Percentiles rank a stretch among this genome's conserved stretches.
Evolutionary conservation across 2,329 filamentous ascomycete genomes (phyloP).

Genomic region (Epichloe elymi): DNA sequence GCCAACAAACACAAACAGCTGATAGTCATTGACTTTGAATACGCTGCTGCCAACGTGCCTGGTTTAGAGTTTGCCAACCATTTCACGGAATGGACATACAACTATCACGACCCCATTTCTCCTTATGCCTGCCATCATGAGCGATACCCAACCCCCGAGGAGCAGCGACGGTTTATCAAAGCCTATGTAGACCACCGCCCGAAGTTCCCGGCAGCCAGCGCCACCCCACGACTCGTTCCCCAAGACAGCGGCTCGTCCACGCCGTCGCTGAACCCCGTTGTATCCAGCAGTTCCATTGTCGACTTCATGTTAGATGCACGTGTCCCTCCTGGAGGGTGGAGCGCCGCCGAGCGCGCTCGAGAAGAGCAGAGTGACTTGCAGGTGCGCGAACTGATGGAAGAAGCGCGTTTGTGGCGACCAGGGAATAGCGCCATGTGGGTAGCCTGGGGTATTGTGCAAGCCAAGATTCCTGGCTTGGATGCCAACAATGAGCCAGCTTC

Average conservation of each 20-base stretch:
- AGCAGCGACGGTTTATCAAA: conserved; percentile 74
- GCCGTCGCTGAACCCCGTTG: conserved; percentile 23
- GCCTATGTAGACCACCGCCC: conserved; percentile 78
- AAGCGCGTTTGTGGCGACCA: conserved; percentile 73
- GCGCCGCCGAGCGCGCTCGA: conserved; percentile 38
- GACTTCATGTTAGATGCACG: conserved; percentile 77
- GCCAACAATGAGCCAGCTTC: conserved; percentile 22
- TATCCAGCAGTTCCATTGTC: conserved; percentile 38
- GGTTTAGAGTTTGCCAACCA: conserved; percentile 95
- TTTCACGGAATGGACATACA: conserved; percentile 97
- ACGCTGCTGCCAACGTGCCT: conserved; percentile 75
- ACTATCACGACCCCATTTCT: conserved; percentile 66
- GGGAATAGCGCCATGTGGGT: conserved; percentile 87
- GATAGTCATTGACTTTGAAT: conserved; percentile 96
- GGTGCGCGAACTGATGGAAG: conserved; percentile 58
- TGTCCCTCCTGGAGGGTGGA: conserved; percentile 40
- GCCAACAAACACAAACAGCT: conserved; percentile 93
- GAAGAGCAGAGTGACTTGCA: conserved; percentile 54
- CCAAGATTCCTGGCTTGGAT: conserved; percentile 66
- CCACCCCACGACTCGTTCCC: conserved; percentile 36
- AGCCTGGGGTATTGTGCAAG: conserved; percentile 93
- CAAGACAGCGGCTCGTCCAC: conserved; percentile 26
- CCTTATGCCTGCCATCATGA: conserved; percentile 55
- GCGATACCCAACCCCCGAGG: conserved; percentile 63
- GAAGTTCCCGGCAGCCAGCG: conserved; percentile 41